Conservation (phyloP, 2,329 filamentous ascomycete genomes). For the Colletotrichum scovillei region DNA sequence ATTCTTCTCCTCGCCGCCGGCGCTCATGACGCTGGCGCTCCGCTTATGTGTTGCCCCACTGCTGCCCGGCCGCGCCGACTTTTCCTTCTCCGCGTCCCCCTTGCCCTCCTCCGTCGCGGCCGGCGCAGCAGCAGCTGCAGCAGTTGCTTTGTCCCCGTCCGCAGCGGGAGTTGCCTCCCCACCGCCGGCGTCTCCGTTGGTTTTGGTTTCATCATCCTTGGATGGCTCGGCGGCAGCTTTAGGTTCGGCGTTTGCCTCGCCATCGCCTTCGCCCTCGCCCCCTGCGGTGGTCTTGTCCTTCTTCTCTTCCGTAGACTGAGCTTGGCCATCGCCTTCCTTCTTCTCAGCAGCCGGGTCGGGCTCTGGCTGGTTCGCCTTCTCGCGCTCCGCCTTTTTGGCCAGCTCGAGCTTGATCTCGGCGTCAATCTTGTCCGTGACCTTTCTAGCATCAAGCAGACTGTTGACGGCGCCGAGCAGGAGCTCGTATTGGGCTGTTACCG, state of each 20-base stretch:
- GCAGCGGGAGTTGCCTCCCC: slow-evolving; percentile 9
- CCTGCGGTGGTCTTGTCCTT: slow-evolving; percentile 4
- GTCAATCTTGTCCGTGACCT: slow-evolving; percentile 81
- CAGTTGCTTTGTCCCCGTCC: slow-evolving; percentile 8
- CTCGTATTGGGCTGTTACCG: slow-evolving; percentile 79
- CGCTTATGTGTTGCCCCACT: slow-evolving; percentile 72
- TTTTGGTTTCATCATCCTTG: slow-evolving; percentile 24
- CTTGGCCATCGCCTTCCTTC: slow-evolving; percentile 15
- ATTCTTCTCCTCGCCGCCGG: slow-evolving; percentile 70
- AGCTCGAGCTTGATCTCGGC: slow-evolving; percentile 73
- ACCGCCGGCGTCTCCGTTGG: slow-evolving; percentile 28
- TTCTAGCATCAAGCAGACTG: slow-evolving; percentile 77
- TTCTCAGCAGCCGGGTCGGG: slow-evolving; percentile 14
- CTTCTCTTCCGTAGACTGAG: slow-evolving; percentile 11
- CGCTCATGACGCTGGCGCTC: slow-evolving; percentile 84
- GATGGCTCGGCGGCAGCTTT: slow-evolving; percentile 11
- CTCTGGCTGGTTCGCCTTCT: slow-evolving; percentile 47
- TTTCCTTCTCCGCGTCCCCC: slow-evolving; percentile 42
- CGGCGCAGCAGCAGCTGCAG: slow-evolving; percentile 13
- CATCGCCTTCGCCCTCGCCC: background rate
- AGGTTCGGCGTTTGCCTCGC: slow-evolving; percentile 18
- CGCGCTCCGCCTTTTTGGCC: slow-evolving; percentile 65
- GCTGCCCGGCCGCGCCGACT: slow-evolving; percentile 48
- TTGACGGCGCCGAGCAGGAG: slow-evolving; percentile 75
- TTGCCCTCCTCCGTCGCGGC: slow-evolving; percentile 34